Conservation (phyloP, 352 stramenopile species). For the Pythium utonaiense region DNA sequence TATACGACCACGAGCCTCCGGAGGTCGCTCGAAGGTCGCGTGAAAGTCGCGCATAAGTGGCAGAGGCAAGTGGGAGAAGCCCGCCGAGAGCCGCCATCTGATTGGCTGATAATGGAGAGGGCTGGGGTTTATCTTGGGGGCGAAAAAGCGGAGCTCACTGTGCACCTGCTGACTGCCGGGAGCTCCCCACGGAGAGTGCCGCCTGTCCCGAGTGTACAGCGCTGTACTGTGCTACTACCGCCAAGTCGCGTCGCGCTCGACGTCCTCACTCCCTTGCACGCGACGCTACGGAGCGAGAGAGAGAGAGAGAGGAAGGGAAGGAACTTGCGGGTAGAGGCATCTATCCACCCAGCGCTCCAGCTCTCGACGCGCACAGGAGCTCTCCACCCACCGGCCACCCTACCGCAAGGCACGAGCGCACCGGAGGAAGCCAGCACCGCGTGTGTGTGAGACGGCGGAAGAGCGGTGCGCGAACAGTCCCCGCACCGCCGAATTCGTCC, state of each 20-base stretch:
- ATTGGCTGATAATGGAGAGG: constrained; percentile 26
- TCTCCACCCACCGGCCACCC: too few relatives aligned
- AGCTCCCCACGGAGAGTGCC: background rate
- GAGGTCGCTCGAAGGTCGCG: constrained; percentile 14
- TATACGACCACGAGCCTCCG: background rate
- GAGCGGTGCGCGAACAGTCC: constrained; percentile 3
- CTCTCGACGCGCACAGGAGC: too few relatives aligned
- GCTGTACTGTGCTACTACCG: background rate
- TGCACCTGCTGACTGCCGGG: constrained; percentile 1
- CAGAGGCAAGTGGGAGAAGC: constrained; percentile 23
- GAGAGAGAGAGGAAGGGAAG: background rate
- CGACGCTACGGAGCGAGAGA: background rate
- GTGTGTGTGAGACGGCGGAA: background rate
- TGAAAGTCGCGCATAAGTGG: constrained; percentile 30
- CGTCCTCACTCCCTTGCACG: background rate
- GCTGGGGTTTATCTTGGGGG: constrained; percentile 7
- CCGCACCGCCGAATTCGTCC: constrained; percentile 17
- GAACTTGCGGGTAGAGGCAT: too few relatives aligned
- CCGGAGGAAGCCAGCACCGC: too few relatives aligned
- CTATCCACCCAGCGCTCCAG: too few relatives aligned
- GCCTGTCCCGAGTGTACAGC: background rate
- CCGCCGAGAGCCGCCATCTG: background rate
- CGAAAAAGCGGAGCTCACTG: constrained; percentile 7
- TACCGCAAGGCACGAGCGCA: too few relatives aligned
- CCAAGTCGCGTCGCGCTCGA: background rate